Base-by-base conservation (phyloP, 2,329 filamentous ascomycete species). In the Epichloe baconii region DNA sequence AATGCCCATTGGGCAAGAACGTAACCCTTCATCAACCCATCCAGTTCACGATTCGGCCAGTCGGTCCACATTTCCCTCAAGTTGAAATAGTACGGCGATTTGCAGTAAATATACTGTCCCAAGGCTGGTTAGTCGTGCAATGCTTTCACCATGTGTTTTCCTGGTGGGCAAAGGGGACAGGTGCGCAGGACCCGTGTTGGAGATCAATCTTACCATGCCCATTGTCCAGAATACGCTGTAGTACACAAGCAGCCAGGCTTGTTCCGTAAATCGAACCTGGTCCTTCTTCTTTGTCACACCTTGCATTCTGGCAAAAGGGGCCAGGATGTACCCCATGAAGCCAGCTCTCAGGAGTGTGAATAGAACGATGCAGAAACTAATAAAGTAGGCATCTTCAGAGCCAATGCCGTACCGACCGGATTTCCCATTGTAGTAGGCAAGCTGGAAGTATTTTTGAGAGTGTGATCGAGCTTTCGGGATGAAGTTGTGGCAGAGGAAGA, bases 1-100 rank as follows among this genome's bases (percentile, higher is more conserved):
- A 96, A 97, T 15, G 86, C 84, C 69, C 90, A 86, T 66, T 97
- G 91, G 17, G 84, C 83, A 23, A 98, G 76, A 61, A 95, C 86
- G 69, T 98, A 98, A 66, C 80, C 82, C 72, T 97, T 97, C 70
- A 86, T 81, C 19, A 86, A 66, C 6, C 83, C 83, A n/a, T 74
- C 73, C 53, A 95, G 74, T 62, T 93, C 83, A 47, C 89, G 80
- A 58, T 80, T 76, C 1, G 93, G 93, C 83, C 88, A 97, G 62
- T 83, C 75, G 35, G 81, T 80, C 91, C 91, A 98, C 44, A 97
- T 75, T 53, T 86, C 82, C 54, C 74, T 72, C 60, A 93, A 73
- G 65, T 89, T 84, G 58, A 89, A 72, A 74, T 79, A 94, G 67
- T 93, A 91, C 12, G 82, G 75, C 2, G 88, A 94, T 48, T 81